phyloP scores from a whole-genome alignment of 352 stramenopile genomes.

The Pythium dissotocum region DNA sequence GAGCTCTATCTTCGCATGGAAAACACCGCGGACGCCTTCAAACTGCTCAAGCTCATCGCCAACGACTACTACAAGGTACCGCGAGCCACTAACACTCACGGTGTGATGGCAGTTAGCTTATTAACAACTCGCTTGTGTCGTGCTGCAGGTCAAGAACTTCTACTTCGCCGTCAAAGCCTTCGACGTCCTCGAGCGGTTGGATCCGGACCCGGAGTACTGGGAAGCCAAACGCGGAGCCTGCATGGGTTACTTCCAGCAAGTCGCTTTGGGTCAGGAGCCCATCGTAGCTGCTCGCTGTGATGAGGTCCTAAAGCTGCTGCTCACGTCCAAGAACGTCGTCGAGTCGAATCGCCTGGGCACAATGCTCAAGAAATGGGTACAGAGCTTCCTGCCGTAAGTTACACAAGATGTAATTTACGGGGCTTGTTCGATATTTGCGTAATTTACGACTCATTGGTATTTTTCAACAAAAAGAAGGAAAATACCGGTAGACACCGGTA shows the following conservation, averaged over 20 bases:
- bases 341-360: conserved; percentile 48
- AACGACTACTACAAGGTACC: conserved; percentile 64
- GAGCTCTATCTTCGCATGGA: conserved; percentile 67
- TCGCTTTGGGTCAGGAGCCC: conserved; percentile 39
- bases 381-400: conserved; percentile 7
- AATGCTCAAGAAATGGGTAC: conserved; percentile 50
- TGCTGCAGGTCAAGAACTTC: conserved; percentile 35
- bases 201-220: conserved; percentile 73
- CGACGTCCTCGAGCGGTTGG: conserved; percentile 69
- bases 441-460: conserved; percentile 1
- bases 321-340: conserved; percentile 52
- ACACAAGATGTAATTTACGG: background rate
- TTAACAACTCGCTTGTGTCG: background rate
- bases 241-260: conserved; percentile 59
- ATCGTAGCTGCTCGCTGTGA: conserved; percentile 33
- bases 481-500: conserved; percentile 5
- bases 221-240: conserved; percentile 74
- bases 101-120: no score
- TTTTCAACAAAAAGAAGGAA: background rate
- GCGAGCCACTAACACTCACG: no score
- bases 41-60: conserved; percentile 60
- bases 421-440: background rate
- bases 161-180: conserved; percentile 73
- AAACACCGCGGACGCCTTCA: conserved; percentile 45
- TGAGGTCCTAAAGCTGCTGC: conserved; percentile 54